Conservation (phyloP, 495 filamentous ascomycete genomes). For the Patellaria atrata region DNA sequence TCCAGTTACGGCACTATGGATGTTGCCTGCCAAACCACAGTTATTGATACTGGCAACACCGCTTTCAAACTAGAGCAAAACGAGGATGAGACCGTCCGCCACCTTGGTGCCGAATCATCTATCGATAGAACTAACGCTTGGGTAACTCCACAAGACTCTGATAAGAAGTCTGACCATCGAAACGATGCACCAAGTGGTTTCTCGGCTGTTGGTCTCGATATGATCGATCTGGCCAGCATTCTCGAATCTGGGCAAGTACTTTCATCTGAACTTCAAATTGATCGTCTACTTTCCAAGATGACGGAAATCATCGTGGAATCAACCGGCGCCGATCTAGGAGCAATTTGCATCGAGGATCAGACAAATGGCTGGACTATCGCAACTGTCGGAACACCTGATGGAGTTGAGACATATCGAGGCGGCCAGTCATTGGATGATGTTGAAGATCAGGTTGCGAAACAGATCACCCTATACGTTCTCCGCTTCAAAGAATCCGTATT, state of each 20-base stretch:
- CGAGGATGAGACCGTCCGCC: constrained; percentile 34
- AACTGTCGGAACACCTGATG: constrained; percentile 54
- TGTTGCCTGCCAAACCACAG: constrained; percentile 59
- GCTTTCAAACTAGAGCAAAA: constrained; percentile 43
- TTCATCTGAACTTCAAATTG: constrained; percentile 74
- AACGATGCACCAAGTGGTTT: constrained; percentile 20
- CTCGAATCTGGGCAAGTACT: constrained; percentile 81
- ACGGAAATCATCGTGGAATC: constrained; percentile 79
- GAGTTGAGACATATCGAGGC: constrained; percentile 45
- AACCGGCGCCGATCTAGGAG: constrained; percentile 66
- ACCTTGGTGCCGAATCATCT: constrained; percentile 34
- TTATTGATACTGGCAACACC: constrained; percentile 41
- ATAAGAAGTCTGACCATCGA: constrained; percentile 28
- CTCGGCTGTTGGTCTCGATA: constrained; percentile 40
- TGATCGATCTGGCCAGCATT: constrained; percentile 77
- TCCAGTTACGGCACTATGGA: constrained; percentile 48
- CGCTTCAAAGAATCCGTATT: constrained; percentile 76
- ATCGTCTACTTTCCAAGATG: constrained; percentile 75
- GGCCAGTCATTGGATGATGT: constrained; percentile 50
- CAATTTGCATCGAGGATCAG: constrained; percentile 63
- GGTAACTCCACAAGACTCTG: constrained; percentile 29
- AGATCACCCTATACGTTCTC: constrained; percentile 67
- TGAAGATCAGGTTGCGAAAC: constrained; percentile 55
- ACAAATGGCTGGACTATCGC: constrained; percentile 61
- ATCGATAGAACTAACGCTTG: constrained; percentile 53